A percentile compares a stretch with the other conserved stretches of the same genome.
phyloP scores from a whole-genome alignment of 805 yeast genomes.

The Candida ulmi region DNA sequence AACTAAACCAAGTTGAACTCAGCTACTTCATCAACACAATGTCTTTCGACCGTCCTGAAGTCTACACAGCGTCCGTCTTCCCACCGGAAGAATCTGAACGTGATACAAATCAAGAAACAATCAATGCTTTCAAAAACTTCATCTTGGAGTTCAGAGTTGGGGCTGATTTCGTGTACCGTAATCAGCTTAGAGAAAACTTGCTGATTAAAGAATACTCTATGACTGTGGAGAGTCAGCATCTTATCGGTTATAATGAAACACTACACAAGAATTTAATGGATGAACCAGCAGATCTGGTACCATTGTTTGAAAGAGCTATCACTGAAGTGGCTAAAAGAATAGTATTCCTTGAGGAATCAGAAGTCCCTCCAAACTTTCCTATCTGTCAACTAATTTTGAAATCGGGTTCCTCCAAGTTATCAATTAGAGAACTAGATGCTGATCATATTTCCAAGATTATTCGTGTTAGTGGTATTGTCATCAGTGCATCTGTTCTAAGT shows the following conservation, averaged over 20 bases:
- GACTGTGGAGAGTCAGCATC: constrained; percentile 74
- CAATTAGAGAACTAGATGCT: constrained; percentile 80
- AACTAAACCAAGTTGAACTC: background rate
- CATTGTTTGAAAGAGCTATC: constrained; percentile 76
- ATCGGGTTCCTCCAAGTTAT: constrained; percentile 64
- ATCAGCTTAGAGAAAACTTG: constrained; percentile 83
- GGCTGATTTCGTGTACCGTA: constrained; percentile 80
- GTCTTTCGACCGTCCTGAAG: constrained; percentile 41
- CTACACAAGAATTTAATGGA: constrained; percentile 78
- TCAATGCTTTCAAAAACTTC: constrained; percentile 74
- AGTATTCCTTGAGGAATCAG: constrained; percentile 42
- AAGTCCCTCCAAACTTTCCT: constrained; percentile 56
- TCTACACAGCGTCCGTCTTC: constrained; percentile 72
- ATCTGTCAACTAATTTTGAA: constrained; percentile 74
- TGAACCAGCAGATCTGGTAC: constrained; percentile 84
- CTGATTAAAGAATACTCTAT: constrained; percentile 68
- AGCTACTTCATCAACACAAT: too few relatives aligned
- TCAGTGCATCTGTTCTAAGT: constrained; percentile 81
- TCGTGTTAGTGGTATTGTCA: constrained; percentile 87
- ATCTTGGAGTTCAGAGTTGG: constrained; percentile 81
- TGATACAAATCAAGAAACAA: constrained; percentile 60
- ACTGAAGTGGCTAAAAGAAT: constrained; percentile 77
- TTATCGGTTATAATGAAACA: constrained; percentile 85
- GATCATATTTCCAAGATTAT: constrained; percentile 87
- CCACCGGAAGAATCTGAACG: constrained; percentile 75